phyloP scores from a whole-genome alignment of 768 basidiomycete genomes.

The Dioszegia aurantiaca region DNA sequence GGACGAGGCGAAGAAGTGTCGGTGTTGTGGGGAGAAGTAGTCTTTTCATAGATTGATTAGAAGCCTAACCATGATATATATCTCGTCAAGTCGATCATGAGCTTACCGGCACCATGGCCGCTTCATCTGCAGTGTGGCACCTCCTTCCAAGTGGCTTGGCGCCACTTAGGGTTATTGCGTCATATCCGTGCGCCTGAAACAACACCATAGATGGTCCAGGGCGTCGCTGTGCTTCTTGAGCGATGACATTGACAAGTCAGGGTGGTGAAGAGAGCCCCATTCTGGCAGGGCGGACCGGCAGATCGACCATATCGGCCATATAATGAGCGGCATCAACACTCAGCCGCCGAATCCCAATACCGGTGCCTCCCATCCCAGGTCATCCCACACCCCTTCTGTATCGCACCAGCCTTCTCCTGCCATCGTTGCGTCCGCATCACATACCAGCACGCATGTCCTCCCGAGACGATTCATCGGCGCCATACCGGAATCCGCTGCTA shows the following conservation, averaged over 20 bases:
- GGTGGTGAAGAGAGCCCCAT: no score
- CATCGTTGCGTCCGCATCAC: slow-evolving; percentile 24
- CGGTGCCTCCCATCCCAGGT: background rate
- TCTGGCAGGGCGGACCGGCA: no score
- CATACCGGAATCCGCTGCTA: slow-evolving; percentile 36
- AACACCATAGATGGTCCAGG: background rate
- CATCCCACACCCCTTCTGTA: background rate
- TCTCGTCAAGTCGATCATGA: no score
- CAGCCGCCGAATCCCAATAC: slow-evolving; percentile 7
- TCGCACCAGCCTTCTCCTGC: slow-evolving; percentile 26
- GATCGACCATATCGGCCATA: no score
- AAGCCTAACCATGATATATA: no score
- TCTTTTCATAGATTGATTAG: background rate
- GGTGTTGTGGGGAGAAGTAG: slow-evolving; percentile 16
- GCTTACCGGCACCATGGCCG: no score
- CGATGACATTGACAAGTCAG: no score
- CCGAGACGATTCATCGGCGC: slow-evolving; percentile 45
- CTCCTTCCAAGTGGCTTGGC: background rate
- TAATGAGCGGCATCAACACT: background rate
- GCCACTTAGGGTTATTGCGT: background rate
- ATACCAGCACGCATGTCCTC: slow-evolving; percentile 27
- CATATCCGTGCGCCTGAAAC: background rate
- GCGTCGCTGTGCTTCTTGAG: background rate
- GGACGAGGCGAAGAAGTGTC: slow-evolving; percentile 12
- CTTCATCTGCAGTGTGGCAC: no score